These are phyloP conservation scores for Oryza glaberrima DNA, from an alignment of 176 grass and related monocot species.

Conservation along the genomic window DNA sequence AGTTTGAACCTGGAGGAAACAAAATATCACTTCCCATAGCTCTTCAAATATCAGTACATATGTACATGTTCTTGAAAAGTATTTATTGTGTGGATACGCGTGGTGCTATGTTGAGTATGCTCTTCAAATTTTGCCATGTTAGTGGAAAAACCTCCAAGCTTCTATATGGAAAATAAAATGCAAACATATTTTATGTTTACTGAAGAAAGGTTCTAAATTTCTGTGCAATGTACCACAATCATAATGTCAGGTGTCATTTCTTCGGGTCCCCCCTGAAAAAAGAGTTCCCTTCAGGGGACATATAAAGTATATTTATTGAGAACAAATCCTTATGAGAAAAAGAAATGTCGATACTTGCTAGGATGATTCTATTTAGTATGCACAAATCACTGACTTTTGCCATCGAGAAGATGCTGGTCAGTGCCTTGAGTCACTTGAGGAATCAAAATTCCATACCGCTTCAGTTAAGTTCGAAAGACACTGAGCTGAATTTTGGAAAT, in stretches of 20 bases:
- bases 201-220: not conserved
- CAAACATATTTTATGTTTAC: not conserved
- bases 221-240: not conserved
- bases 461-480: constrained; percentile 2
- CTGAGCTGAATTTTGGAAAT: not conserved
- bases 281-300: too few relatives aligned
- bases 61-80: not conserved
- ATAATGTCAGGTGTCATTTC: too few relatives aligned
- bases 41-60: too few relatives aligned
- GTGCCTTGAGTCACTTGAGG: not conserved
- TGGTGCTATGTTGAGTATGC: not conserved
- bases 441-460: not conserved
- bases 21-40: not conserved
- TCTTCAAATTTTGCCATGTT: not conserved
- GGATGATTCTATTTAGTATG: not conserved
- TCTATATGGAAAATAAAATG: not conserved
- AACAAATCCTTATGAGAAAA: too few relatives aligned
- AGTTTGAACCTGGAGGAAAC: not conserved
- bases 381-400: not conserved
- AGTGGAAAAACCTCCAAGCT: not conserved
- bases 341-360: not conserved
- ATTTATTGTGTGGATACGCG: not conserved
- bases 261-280: too few relatives aligned
- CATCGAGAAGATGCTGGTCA: not conserved
- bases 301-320: too few relatives aligned